These are phyloP conservation scores for Buxus sempervirens DNA, from an alignment of 164 flowering plant species.

Conservation along the genomic window DNA sequence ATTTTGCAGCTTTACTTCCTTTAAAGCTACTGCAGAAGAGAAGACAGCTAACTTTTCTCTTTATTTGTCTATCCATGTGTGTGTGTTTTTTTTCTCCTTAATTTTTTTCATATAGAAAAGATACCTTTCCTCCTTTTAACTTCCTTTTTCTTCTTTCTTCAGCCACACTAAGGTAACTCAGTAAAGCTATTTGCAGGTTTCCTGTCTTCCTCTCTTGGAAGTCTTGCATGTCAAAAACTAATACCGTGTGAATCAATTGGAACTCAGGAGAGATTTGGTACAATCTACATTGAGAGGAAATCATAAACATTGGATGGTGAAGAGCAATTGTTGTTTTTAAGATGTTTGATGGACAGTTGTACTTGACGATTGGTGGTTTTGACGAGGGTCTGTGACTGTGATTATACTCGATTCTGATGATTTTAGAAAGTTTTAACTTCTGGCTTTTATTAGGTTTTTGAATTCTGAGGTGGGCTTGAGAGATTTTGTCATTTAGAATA, in stretches of 20 bases:
- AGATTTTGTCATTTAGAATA: slow-evolving; percentile 12
- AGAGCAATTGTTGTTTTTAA: slow-evolving; percentile 1
- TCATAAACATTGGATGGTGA: background rate
- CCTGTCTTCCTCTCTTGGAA: too few species aligned
- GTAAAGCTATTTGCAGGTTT: too few species aligned
- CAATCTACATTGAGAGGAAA: background rate
- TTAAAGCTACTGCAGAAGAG: too few species aligned
- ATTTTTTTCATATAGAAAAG: too few species aligned
- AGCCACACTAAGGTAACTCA: too few species aligned
- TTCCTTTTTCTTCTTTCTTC: too few species aligned
- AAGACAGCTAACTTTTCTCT: too few species aligned
- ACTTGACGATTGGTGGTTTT: slow-evolving; percentile 19
- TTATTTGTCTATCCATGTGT: too few species aligned
- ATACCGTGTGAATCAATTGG: slow-evolving; percentile 11
- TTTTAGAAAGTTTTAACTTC: slow-evolving; percentile 15
- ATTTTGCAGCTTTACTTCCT: too few species aligned
- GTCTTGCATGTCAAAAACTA: slow-evolving; percentile 10
- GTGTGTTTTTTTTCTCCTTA: too few species aligned
- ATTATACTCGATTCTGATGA: slow-evolving; percentile 21
- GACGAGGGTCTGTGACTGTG: slow-evolving; percentile 19
- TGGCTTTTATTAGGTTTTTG: slow-evolving; percentile 23
- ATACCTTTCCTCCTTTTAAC: too few species aligned
- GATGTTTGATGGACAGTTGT: background rate
- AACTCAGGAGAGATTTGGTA: slow-evolving; percentile 10
- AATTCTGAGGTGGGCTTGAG: slow-evolving; percentile 21